Conservation (phyloP, 1,284 basidiomycete genomes). For the Tremellales sp. region DNA sequence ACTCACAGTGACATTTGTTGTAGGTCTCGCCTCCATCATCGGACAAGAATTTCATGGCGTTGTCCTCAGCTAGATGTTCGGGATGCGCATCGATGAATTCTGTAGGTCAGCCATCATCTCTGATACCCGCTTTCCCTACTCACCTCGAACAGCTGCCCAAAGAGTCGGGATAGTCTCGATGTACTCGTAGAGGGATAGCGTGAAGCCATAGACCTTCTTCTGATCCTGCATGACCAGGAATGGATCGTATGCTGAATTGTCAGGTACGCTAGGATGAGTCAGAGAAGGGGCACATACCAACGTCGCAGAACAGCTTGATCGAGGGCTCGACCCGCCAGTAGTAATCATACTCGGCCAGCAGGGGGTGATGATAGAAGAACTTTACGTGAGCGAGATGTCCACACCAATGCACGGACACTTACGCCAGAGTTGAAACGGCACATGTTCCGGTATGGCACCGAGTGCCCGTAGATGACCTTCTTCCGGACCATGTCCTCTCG, state of each 20-base stretch:
- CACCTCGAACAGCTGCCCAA: conserved; percentile 67
- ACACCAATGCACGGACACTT: conserved; percentile 33
- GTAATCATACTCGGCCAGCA: conserved; percentile 77
- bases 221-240: conserved; percentile 82
- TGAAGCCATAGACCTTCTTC: conserved; percentile 73
- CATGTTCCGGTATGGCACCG: conserved; percentile 60
- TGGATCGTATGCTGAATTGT: conserved; percentile 61
- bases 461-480: conserved; percentile 82
- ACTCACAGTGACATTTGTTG: conserved; percentile 75
- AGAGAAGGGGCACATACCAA: conserved; percentile 41
- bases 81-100: conserved; percentile 68
- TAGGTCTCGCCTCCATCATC: conserved; percentile 65
- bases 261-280: conserved; percentile 2
- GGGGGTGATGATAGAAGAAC: conserved; percentile 75
- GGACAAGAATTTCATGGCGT: conserved; percentile 70
- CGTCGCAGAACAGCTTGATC: conserved; percentile 71
- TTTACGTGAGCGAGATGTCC: conserved; percentile 29
- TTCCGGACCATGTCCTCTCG: conserved; percentile 67
- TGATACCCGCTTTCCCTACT: conserved; percentile 4
- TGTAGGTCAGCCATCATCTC: conserved; percentile 25
- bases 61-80: conserved; percentile 63
- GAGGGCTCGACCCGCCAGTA: conserved; percentile 86
- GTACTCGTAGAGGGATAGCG: conserved; percentile 72
- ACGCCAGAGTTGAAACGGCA: conserved; percentile 93
- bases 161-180: conserved; percentile 71